These are phyloP conservation scores for Trametes pubescens DNA, from an alignment of 1,284 basidiomycete genomes.

Conservation along the genomic window DNA sequence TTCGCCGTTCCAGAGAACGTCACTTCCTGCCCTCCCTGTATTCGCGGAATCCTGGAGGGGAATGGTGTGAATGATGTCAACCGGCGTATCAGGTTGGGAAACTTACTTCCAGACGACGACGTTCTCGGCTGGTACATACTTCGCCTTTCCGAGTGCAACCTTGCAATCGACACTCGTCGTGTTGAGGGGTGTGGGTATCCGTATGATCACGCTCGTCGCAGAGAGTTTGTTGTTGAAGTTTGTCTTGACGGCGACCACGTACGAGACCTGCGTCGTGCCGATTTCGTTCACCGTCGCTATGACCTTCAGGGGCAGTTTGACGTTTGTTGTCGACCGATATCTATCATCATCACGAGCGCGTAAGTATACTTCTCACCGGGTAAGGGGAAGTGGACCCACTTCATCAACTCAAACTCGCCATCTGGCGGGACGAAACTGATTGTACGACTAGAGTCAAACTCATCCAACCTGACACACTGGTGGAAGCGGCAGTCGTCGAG, in stretches of 20 bases:
- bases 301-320: conserved; percentile 92
- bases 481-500: conserved; percentile 99
- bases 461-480: conserved; percentile 95
- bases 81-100: background rate
- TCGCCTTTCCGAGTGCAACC: conserved; percentile 92
- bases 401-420: conserved; percentile 99
- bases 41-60: conserved; percentile 79
- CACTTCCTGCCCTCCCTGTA: conserved; percentile 93
- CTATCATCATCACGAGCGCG: conserved; percentile 49
- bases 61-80: background rate
- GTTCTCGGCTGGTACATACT: conserved; percentile 96
- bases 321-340: conserved; percentile 95
- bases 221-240: conserved; percentile 93
- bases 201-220: conserved; percentile 91
- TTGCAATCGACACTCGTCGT: conserved; percentile 94
- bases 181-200: conserved; percentile 96
- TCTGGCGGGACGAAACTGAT: conserved; percentile 99
- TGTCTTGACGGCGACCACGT: conserved; percentile 88
- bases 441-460: conserved; percentile 92
- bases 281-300: conserved; percentile 95
- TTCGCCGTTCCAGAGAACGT: conserved; percentile 87
- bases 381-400: conserved; percentile 53
- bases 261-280: conserved; percentile 91
- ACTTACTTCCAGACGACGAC: conserved; percentile 97
- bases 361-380: background rate